Base-by-base conservation (phyloP, 2,329 filamentous ascomycete species). In the Nemania sp. region DNA sequence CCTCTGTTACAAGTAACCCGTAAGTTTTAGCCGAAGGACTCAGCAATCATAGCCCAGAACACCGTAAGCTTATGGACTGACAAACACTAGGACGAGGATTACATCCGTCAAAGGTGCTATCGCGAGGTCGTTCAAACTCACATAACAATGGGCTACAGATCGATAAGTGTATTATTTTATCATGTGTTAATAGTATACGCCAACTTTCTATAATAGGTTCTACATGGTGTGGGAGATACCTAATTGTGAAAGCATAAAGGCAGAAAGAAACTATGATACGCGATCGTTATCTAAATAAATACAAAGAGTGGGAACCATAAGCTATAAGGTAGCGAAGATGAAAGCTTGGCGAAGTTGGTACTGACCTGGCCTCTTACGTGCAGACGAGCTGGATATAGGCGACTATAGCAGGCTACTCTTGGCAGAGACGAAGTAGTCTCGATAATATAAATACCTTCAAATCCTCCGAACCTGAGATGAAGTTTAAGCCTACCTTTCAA, bases 361-460 rank as follows among this genome's bases (percentile, higher is more conserved):
- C 29, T 26, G 35, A 32, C 32, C 6, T 18, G 22, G 55, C 22
- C n/a, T 32, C 45, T 27, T 24, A n/a, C 10, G 41, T n/a, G 27
- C 26, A 27, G 18, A 29, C n/a, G 15, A 3, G 29, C 15, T 26
- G 13, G 13, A 8, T n/a, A 11, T 38, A 18, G 4, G 41, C 15
- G 15, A 13, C n/a, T 4, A n/a, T n/a, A 18, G 4, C 7, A 45
- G 15, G 15, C 18, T 2, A 20, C 20, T 15, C 5, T 51, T n/a
- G 2, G 13, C 45, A 27, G 7, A 29, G 5, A 11, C 18, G 22
- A 18, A 10, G 2, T 8, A 13, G 1, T 20, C n/a, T 54, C 47
- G 29, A 22, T 5, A 26, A 49, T 62, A 45, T 45, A 45, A 62
- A 62, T 62, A 62, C 18, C 38, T 15, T 38, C 26, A 5, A 47